Base-by-base conservation (phyloP, 768 basidiomycete genomes). In the Lentinula lateritia region DNA sequence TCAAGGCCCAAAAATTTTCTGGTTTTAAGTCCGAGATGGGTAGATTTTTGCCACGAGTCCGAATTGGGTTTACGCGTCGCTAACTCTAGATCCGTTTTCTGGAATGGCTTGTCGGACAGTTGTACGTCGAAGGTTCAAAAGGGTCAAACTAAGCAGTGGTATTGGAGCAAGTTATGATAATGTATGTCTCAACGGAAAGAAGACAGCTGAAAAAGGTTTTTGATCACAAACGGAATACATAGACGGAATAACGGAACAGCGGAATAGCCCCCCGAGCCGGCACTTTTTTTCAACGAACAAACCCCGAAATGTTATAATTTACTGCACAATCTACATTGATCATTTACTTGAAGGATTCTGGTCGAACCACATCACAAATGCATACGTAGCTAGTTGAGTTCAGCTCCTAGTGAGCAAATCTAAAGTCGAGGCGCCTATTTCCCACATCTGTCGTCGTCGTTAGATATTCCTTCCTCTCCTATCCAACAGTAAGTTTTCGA, bases 381-480 rank as follows among this genome's bases (percentile, higher is more conserved):
- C 28, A 28, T 28, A 28, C 28, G 28, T 28, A 39, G n/a, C 15
- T 6, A 18, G 15, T 15, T 35, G 8, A 32, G 23, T 9, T 9
- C 13, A 18, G 8, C 35, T 23, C 23, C 20, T 59, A 85, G 70
- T 87, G 81, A 3, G 82, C 83, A 63, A 87, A 87, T 38, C 83
- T 74, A 68, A 86, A 88, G 68, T 87, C 84, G 35, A 88, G 75
- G n/a, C 84, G 76, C 62, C 80, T 75, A 62, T 86, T 88, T 38
- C 86, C 86, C 23, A 78, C 66, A 64, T 89, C 86, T 20, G 69
- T 81, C 9, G 88, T 86, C 1, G 81, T 86, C 9, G 68, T 66
- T 2, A 88, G 73, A 67, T 90, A 90, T 34, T 80, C 65, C 23
- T 74, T 73, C 62, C 80, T 82, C 71, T 85, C 79, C 85, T 86